Percentiles rank a stretch among this genome's conserved stretches.
Evolutionary conservation across 2,329 filamentous ascomycete genomes (phyloP).

Genomic region (Sarocladium strictum): DNA sequence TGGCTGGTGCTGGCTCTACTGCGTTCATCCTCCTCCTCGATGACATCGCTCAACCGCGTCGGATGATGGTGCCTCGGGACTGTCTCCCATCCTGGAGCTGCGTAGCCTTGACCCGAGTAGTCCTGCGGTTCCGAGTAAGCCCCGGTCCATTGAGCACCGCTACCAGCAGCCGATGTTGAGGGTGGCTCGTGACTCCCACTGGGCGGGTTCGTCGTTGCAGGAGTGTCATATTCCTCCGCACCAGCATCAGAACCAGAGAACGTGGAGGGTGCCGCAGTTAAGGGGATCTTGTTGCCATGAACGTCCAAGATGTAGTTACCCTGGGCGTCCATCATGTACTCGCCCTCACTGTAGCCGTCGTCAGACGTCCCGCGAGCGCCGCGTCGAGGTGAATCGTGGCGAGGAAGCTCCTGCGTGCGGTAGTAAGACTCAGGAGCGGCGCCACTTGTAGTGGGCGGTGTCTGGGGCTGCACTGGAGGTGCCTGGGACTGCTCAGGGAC

Average conservation of each 20-base stretch:
- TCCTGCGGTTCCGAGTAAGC: conserved; percentile 43
- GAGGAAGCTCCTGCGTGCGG: conserved; percentile 16
- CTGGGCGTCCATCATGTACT: conserved; percentile 60
- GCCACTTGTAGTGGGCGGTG: conserved; percentile 23
- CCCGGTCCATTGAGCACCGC: conserved; percentile 33
- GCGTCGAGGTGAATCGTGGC: conserved; percentile 9
- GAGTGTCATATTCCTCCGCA: conserved; percentile 53
- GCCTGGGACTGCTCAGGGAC: conserved; percentile 33
- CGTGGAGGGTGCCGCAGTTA: conserved; percentile 38
- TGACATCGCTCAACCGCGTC: conserved; percentile 80
- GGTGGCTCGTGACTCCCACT: conserved; percentile 25
- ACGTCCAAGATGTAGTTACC: conserved; percentile 57
- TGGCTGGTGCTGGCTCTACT: conserved; percentile 69
- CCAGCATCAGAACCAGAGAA: conserved; percentile 44
- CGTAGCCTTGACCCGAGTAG: conserved; percentile 63
- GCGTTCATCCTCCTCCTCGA: conserved; percentile 78
- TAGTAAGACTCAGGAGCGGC: conserved; percentile 17
- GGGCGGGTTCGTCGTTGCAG: conserved; percentile 36
- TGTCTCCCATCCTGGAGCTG: conserved; percentile 66
- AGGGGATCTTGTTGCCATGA: conserved; percentile 53
- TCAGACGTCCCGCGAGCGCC: conserved; percentile 39
- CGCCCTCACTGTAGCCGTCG: conserved; percentile 61
- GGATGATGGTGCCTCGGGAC: conserved; percentile 79
- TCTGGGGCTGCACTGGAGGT: conserved; percentile 34
- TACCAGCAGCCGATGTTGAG: conserved; percentile 20